Evolutionary conservation across 2,329 filamentous ascomycete genomes (phyloP), one percentile per base, ranked within the genome.

Genomic region (Aspergillus pseudoglaucus): DNA sequence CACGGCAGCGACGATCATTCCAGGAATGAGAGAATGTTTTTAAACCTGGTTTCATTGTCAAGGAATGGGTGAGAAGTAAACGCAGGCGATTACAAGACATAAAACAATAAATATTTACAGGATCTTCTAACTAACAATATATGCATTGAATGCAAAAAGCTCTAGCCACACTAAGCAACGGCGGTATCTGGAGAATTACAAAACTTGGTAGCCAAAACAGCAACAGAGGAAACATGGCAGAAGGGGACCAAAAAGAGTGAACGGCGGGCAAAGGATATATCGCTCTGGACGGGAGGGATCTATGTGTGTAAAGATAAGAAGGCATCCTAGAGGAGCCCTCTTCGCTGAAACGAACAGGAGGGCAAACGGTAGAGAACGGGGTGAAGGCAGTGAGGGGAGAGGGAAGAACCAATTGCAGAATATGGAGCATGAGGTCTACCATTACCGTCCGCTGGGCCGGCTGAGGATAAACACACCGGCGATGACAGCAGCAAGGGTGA

Each of bases 401-500:
- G 33, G 17, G 4, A 4, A 37, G 17, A n/a, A 8, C 12, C n/a
- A 37, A 37, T 14, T 37, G n/a, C 33, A 18, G n/a, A 18, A 14
- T 14, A 37, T 6, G 12, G 17, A 37, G 33, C 7, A 15, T 8
- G 22, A 14, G 41, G 23, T n/a, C 9, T 22, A 27, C 15, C 20
- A 53, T 63, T 55, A 71, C 60, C 75, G 72, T 52, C 70, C 75
- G 14, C 72, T 77, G 38, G 84, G 73, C 55, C 90, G 83, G 51
- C 88, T 84, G 60, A 98, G 82, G 38, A 90, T 84, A 72, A 98
- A 98, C 9, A 97, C 91, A 55, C 88, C 88, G 37, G 94, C 78
- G 69, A 98, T 95, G 33, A 95, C 90, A 39, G 94, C 88, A 8
- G 91, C 93, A 62, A 98, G 73, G n/a, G 90, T 90, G 48, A 93